Percentiles rank a stretch among this genome's conserved stretches.
Conservation (phyloP, 2,329 filamentous ascomycete genomes). For the Juglanconis oblonga region DNA sequence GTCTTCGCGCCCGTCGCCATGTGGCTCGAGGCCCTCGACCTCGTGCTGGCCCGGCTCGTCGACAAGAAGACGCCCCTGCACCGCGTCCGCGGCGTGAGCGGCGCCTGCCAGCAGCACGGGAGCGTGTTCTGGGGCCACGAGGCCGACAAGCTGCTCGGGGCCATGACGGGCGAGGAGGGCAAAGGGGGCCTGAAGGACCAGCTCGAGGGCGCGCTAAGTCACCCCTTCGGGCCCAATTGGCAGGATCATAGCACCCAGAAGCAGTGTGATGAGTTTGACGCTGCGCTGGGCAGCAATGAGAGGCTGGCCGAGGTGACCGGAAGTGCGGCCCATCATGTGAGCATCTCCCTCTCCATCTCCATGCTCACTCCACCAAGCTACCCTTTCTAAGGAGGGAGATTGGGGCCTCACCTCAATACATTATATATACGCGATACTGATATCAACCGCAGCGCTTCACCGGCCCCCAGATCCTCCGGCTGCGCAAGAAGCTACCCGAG, state of each 20-base stretch:
- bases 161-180: conserved; percentile 46
- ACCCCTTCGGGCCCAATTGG: conserved; percentile 93
- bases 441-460: conserved; percentile 73
- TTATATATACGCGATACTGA: not conserved
- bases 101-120: conserved; percentile 94
- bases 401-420: no score
- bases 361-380: no score
- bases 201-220: conserved; percentile 70
- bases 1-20: conserved; percentile 90
- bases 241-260: conserved; percentile 93
- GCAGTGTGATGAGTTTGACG: conserved; percentile 88
- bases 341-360: conserved; percentile 26
- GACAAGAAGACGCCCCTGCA: conserved; percentile 69
- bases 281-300: conserved; percentile 61
- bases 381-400: no score
- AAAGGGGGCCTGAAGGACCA: conserved; percentile 67
- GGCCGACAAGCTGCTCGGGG: conserved; percentile 62
- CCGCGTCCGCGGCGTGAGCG: conserved; percentile 77
- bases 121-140: conserved; percentile 86
- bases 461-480: conserved; percentile 91
- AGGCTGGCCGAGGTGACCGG: conserved; percentile 77
- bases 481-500: conserved; percentile 74
- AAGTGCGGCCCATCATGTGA: conserved; percentile 89
- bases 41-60: conserved; percentile 72
- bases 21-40: conserved; percentile 91